Base-by-base conservation (phyloP, 2,329 filamentous ascomycete genomes). In the Botrytis galanthina region DNA sequence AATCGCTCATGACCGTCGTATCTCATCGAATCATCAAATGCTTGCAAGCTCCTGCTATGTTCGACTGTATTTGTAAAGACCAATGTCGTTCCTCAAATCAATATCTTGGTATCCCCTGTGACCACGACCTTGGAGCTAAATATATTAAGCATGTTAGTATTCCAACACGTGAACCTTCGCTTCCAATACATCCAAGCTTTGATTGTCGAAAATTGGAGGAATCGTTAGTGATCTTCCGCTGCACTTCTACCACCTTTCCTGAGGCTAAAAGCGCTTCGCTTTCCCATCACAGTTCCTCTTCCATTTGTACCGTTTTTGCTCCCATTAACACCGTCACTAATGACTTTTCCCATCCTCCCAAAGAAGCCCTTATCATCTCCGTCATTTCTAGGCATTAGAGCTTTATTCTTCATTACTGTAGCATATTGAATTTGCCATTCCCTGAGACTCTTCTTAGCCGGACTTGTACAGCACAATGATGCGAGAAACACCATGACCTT, bases 391-490 rank as follows among this genome's bases (percentile, higher is more conserved):
- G 74, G 75, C 60, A 78, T 66, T 7, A 77, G 62, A 8, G 42
- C 57, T n/a, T 69, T 54, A 39, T 75, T 76, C 14, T 73, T 69
- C n/a, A 71, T 54, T 8, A 42, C 73, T 39, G 73, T 72, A 7
- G 87, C 86, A 77, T 86, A 89, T 4, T 74, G 75, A 74, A 85
- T 82, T 78, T 87, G 87, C 84, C 86, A 90, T 6, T 79, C 76
- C 44, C 81, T 81, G 3, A 90, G 80, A 46, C 87, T 86, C 8
- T 80, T 77, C n/a, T 81, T 83, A 1, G 88, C 87, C 67, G 86
- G 85, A 3, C 77, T 77, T 0, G 85, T 88, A 14, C 79, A 78
- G 74, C 88, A 90, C 22, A 85, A 79, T 0, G 81, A 78, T 59
- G 86, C 83, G 0, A 90, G 83, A 46, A 85, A 81, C 2, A 77